A percentile compares a stretch with the other conserved stretches of the same genome.
Evolutionary conservation across 768 basidiomycete species (phyloP).

Genomic region (Ramaria rubella): DNA sequence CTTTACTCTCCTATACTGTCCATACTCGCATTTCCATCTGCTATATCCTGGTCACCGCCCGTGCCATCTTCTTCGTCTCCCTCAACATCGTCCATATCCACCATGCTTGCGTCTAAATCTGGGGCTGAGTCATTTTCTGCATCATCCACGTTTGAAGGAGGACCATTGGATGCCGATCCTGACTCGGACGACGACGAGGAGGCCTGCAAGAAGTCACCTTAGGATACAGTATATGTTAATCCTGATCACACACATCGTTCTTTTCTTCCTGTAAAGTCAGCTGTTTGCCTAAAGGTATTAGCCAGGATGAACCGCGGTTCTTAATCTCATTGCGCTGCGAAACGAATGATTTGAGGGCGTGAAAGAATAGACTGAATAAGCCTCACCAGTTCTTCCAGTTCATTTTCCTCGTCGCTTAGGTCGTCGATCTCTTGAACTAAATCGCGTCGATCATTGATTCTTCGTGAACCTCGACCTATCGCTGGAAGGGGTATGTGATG

Average conservation of each 20-base stretch:
- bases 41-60: conserved; percentile 34
- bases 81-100: conserved; percentile 45
- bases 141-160: conserved; percentile 20
- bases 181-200: conserved; percentile 3
- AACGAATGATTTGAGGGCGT: background rate
- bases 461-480: conserved; percentile 44
- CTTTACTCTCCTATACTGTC: background rate
- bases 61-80: conserved; percentile 35
- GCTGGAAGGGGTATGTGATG: conserved; percentile 54
- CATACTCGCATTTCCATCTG: conserved; percentile 9
- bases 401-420: conserved; percentile 76
- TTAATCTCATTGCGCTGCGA: conserved; percentile 49
- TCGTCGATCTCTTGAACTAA: conserved; percentile 74
- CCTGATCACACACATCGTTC: conserved; percentile 65
- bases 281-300: conserved; percentile 67
- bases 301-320: conserved; percentile 58
- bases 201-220: background rate
- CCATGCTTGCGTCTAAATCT: conserved; percentile 63
- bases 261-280: conserved; percentile 78
- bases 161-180: conserved; percentile 24
- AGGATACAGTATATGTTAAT: background rate
- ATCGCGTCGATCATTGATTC: conserved; percentile 59
- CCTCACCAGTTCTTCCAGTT: conserved; percentile 69
- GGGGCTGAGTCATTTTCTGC: conserved; percentile 22
- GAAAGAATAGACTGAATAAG: background rate